Conservation (phyloP, 495 filamentous ascomycete genomes). For the Clohesyomyces aquaticus region DNA sequence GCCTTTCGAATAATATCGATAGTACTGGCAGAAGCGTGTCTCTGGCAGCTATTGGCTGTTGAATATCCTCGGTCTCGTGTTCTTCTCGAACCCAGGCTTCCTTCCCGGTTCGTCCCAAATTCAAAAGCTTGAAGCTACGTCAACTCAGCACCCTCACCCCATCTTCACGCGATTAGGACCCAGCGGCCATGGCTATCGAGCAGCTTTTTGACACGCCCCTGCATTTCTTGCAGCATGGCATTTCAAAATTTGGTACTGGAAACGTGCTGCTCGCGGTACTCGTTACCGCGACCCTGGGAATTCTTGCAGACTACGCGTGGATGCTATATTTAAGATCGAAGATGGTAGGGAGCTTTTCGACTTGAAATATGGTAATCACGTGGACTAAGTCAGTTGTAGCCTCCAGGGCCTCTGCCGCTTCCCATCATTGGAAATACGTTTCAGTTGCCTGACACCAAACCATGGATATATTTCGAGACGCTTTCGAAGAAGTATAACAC, state of each 20-base stretch:
- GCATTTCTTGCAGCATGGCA: constrained; percentile 32
- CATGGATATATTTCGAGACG: constrained; percentile 67
- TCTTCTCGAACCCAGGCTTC: not conserved
- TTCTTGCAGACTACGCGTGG: constrained; percentile 36
- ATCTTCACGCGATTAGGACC: not conserved
- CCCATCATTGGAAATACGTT: constrained; percentile 60
- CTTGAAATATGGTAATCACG: not conserved
- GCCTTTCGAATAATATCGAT: not conserved
- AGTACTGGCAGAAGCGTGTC: not conserved
- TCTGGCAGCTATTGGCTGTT: constrained; percentile 4
- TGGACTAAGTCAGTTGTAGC: constrained; percentile 45
- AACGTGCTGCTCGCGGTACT: constrained; percentile 20
- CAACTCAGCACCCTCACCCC: constrained; percentile 1
- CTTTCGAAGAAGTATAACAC: constrained; percentile 58
- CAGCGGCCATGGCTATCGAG: constrained; percentile 33
- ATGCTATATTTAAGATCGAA: constrained; percentile 41
- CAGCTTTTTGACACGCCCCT: constrained; percentile 35
- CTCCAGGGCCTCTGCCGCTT: constrained; percentile 58
- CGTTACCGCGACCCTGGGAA: constrained; percentile 13
- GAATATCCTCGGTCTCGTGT: constrained; percentile 4
- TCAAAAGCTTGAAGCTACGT: constrained; percentile 27
- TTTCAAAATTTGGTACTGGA: constrained; percentile 31
- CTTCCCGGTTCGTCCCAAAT: not conserved
- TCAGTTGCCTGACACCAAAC: constrained; percentile 61
- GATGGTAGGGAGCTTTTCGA: constrained; percentile 27